These are phyloP conservation scores for Heterobasidion annosum DNA, from an alignment of 1,284 basidiomycete species.

Conservation along the genomic window DNA sequence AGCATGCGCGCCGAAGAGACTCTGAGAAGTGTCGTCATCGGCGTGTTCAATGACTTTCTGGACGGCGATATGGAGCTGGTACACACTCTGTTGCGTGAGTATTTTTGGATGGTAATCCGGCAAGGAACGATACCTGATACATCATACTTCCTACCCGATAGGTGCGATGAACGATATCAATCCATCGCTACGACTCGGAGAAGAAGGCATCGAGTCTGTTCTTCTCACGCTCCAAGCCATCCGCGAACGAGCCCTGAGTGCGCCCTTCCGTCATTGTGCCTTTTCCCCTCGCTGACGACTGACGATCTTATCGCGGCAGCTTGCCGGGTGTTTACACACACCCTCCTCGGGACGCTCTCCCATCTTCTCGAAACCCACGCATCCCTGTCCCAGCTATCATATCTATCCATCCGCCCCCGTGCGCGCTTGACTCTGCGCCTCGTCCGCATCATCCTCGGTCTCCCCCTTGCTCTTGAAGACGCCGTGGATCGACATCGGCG, in stretches of 20 bases:
- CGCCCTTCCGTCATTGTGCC: slow-evolving; percentile 14
- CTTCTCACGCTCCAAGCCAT: slow-evolving; percentile 53
- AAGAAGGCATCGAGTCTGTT: slow-evolving; percentile 63
- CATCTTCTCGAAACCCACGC: slow-evolving; percentile 75
- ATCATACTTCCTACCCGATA: slow-evolving; percentile 16
- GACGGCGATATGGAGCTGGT: slow-evolving; percentile 81
- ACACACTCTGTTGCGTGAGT: slow-evolving; percentile 61
- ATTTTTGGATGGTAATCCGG: not conserved
- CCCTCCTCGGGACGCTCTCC: slow-evolving; percentile 64
- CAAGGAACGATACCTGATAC: not conserved
- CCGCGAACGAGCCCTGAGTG: slow-evolving; percentile 61
- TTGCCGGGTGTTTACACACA: slow-evolving; percentile 70
- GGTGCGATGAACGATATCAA: slow-evolving; percentile 69
- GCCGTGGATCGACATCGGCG: slow-evolving; percentile 38
- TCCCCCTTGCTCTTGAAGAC: slow-evolving; percentile 70
- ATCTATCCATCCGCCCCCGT: slow-evolving; percentile 73
- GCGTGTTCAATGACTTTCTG: slow-evolving; percentile 74
- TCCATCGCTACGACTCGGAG: slow-evolving; percentile 58
- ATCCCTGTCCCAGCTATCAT: slow-evolving; percentile 65
- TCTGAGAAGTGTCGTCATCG: slow-evolving; percentile 62
- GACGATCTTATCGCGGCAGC: slow-evolving; percentile 28
- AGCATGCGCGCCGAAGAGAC: slow-evolving; percentile 63
- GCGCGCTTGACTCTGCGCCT: slow-evolving; percentile 71
- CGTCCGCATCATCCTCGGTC: slow-evolving; percentile 69
- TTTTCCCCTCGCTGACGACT: not conserved